phyloP scores from a whole-genome alignment of 768 basidiomycete genomes.

The Tricholoma furcatifolium region DNA sequence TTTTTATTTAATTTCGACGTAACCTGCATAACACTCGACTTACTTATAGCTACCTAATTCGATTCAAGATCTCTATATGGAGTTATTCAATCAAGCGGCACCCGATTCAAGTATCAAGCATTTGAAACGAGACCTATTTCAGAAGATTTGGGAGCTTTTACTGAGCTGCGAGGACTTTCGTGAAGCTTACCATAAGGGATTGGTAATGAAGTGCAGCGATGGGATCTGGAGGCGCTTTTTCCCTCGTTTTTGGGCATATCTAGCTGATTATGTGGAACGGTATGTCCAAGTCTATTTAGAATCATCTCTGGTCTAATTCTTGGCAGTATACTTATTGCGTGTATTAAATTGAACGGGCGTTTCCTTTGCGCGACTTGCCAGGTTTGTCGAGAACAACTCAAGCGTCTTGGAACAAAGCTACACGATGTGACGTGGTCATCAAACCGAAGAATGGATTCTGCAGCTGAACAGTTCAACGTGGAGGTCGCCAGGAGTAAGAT shows the following conservation, averaged over 20 bases:
- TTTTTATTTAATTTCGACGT: too few relatives aligned
- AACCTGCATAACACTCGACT: too few relatives aligned
- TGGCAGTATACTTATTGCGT: neutral
- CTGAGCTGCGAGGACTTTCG: neutral
- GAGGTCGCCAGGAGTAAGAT: neutral
- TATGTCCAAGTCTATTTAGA: neutral
- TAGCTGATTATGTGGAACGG: neutral
- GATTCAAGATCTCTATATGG: neutral
- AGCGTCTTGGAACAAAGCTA: neutral
- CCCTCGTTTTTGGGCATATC: neutral
- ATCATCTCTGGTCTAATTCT: neutral
- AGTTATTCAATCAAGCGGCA: neutral
- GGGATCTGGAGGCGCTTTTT: neutral
- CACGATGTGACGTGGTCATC: neutral
- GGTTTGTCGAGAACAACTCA: neutral
- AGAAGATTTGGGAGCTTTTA: neutral
- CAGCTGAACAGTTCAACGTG: neutral
- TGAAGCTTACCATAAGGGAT: neutral
- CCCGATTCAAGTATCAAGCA: neutral
- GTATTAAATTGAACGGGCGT: neutral
- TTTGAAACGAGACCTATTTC: neutral
- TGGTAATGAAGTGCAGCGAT: neutral
- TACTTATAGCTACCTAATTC: neutral
- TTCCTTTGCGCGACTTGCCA: neutral
- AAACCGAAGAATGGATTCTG: neutral